Conservation (phyloP, 768 basidiomycete species). For the Solioccasus polychromus region DNA sequence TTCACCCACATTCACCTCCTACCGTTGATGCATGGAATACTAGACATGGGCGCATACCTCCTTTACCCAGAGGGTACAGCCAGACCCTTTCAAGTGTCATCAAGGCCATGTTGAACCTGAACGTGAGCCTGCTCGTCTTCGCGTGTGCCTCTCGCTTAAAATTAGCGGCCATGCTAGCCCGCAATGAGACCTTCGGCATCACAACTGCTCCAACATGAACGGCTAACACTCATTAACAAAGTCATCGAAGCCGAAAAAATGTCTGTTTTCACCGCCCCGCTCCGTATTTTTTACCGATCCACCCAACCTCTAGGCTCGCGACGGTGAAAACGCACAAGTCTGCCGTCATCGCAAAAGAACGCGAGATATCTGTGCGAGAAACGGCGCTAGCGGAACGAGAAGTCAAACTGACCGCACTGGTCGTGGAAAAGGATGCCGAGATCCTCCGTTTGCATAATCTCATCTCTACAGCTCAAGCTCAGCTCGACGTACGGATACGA, state of each 20-base stretch:
- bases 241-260: slow-evolving; percentile 78
- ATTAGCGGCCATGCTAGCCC: slow-evolving; percentile 49
- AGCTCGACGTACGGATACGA: slow-evolving; percentile 47
- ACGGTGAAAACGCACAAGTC: slow-evolving; percentile 64
- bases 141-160: background rate
- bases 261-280: slow-evolving; percentile 36
- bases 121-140: slow-evolving; percentile 46
- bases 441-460: slow-evolving; percentile 47
- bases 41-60: slow-evolving; percentile 88
- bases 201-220: slow-evolving; percentile 79
- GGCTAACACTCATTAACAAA: slow-evolving; percentile 66
- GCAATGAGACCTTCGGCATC: slow-evolving; percentile 83
- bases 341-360: slow-evolving; percentile 55
- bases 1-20: background rate
- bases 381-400: slow-evolving; percentile 54
- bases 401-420: slow-evolving; percentile 41
- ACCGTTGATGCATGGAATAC: background rate
- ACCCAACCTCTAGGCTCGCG: slow-evolving; percentile 44
- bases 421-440: slow-evolving; percentile 61
- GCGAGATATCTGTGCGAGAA: slow-evolving; percentile 61
- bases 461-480: slow-evolving; percentile 38
- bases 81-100: slow-evolving; percentile 69
- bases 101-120: slow-evolving; percentile 83
- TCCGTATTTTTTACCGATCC: background rate
- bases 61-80: slow-evolving; percentile 81